A percentile compares a stretch with the other conserved stretches of the same genome.
Conservation (phyloP, 352 stramenopile species). For the Phytophthora capsici region DNA sequence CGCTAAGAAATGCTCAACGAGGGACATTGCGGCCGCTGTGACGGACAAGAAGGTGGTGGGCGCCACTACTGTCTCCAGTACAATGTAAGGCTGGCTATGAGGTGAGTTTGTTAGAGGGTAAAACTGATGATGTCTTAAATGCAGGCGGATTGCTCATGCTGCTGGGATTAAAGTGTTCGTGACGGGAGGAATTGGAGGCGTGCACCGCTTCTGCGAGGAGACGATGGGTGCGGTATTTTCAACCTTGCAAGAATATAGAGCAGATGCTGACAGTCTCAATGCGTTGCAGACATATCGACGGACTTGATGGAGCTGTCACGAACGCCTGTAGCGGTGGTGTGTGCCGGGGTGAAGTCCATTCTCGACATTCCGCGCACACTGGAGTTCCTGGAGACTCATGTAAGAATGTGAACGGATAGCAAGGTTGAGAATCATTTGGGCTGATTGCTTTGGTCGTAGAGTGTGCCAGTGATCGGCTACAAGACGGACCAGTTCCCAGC, state of each 20-base stretch:
- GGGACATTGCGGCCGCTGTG: slow-evolving; percentile 82
- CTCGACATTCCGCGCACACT: slow-evolving; percentile 97
- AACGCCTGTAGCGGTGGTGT: slow-evolving; percentile 97
- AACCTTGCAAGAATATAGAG: too few species aligned
- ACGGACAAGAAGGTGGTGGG: slow-evolving; percentile 76
- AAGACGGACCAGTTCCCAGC: slow-evolving; percentile 95
- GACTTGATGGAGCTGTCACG: slow-evolving; percentile 96
- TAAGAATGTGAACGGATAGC: slow-evolving; percentile 22
- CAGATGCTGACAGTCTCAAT: slow-evolving; percentile 1
- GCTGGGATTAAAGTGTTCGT: slow-evolving; percentile 98
- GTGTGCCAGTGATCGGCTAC: slow-evolving; percentile 94
- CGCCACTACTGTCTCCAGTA: slow-evolving; percentile 97
- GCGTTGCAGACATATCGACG: slow-evolving; percentile 91
- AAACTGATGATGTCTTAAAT: background rate
- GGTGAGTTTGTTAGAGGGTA: too few species aligned
- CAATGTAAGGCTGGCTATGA: slow-evolving; percentile 77
- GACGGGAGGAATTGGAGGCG: slow-evolving; percentile 95
- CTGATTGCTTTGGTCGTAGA: slow-evolving; percentile 48
- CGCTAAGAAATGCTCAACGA: slow-evolving; percentile 83
- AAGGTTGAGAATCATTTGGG: background rate
- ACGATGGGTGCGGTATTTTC: slow-evolving; percentile 79
- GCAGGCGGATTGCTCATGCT: slow-evolving; percentile 90
- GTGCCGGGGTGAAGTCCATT: slow-evolving; percentile 98
- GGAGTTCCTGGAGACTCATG: slow-evolving; percentile 97
- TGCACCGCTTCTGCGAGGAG: slow-evolving; percentile 95